Base-by-base conservation (phyloP, 768 basidiomycete species). In the Postia placenta region DNA sequence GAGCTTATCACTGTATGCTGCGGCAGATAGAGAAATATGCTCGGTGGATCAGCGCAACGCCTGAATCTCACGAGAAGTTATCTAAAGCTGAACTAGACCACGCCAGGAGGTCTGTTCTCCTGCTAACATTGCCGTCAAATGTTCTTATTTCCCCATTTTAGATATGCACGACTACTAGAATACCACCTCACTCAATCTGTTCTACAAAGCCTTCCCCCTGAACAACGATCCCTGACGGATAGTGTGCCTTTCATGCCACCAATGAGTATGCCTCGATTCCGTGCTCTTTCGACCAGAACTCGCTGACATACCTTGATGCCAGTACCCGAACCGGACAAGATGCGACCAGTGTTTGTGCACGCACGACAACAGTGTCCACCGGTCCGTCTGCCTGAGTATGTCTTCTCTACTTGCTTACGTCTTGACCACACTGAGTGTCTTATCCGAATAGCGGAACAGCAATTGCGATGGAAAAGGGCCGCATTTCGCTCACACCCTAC, bases 21-120 rank as follows among this genome's bases (percentile, higher is more conserved):
- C 42, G 37, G 40, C 63, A 95, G 93, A 87, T 95, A 41, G 94
- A 96, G 67, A 85, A 82, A 62, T 92, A 81, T 60, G 86, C 92
- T 25, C 81, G 89, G 15, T 82, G 81, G 54, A 87, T 97, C 40
- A 79, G 78, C 20, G 72, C 76, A 6, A 84, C 81, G 23, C 81
- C 81, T 0, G 80, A 81, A 7, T 65, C 87, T 2, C 92, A 94
- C 58, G 78, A 74, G n/a, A 77, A 82, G 26, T 68, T 97, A 40
- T 92, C 93, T 0, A 80, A 83, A 40, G 83, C 83, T 17, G 94
- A 97, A 64, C 76, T 89, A 15, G 79, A 83, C 40, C 79, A 94
- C 67, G 89, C 91, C 4, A 80, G 77, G 60, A 75, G 83, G 90
- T 84, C 49, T 52, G 74, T 41, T 25, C 26, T n/a, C n/a, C n/a